phyloP scores from a whole-genome alignment of 1,284 basidiomycete species.

The Phylloporus sp. region DNA sequence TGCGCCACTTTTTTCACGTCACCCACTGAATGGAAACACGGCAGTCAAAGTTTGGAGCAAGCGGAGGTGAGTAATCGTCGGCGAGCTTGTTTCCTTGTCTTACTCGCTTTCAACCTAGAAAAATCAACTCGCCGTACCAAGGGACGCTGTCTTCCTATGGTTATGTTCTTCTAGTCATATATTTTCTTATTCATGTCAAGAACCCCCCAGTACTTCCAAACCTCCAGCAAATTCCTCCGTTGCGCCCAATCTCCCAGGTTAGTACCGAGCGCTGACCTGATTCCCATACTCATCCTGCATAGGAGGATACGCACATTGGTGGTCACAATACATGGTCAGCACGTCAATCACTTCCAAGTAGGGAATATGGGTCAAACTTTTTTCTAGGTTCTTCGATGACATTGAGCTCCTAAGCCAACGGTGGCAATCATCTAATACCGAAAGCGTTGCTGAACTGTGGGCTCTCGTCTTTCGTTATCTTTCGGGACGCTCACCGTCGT shows the following conservation, averaged over 20 bases:
- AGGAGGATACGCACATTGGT: conserved; percentile 88
- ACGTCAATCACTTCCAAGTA: background rate
- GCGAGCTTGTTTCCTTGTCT: background rate
- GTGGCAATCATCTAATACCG: conserved; percentile 94
- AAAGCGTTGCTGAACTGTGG: conserved; percentile 91
- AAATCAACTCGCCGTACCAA: conserved; percentile 98
- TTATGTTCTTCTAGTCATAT: conserved; percentile 96
- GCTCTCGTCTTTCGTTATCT: conserved; percentile 33
- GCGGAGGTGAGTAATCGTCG: conserved; percentile 61
- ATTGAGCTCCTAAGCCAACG: conserved; percentile 88
- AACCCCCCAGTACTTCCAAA: conserved; percentile 93
- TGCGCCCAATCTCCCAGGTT: conserved; percentile 79
- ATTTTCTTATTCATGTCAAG: conserved; percentile 97
- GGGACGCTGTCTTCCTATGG: conserved; percentile 98
- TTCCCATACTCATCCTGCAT: conserved; percentile 23
- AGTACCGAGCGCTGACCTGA: conserved; percentile 9
- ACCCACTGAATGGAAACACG: conserved; percentile 16
- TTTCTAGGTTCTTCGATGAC: conserved; percentile 93
- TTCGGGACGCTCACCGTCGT: conserved; percentile 14
- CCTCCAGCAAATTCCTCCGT: conserved; percentile 86
- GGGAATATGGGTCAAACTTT: background rate
- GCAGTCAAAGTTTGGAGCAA: conserved; percentile 99
- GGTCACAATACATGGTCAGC: conserved; percentile 82
- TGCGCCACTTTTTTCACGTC: conserved; percentile 1
- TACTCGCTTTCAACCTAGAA: conserved; percentile 50